These are phyloP conservation scores for Circinella minor DNA, from an alignment of 371 early-diverging fungal genomes.

Conservation along the genomic window DNA sequence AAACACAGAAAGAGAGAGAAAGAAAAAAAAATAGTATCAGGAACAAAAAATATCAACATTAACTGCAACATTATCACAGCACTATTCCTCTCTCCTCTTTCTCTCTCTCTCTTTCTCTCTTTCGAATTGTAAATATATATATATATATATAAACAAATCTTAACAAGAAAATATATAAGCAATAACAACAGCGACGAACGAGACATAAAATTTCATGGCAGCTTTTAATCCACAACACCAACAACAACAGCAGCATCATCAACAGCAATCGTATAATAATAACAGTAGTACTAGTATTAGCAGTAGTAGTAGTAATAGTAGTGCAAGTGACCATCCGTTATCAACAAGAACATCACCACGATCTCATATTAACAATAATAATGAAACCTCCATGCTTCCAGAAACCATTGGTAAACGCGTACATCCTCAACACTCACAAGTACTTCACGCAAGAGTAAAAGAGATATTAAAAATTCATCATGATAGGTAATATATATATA, in stretches of 20 bases:
- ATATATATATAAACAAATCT: neutral
- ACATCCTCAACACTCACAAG: conserved; percentile 53
- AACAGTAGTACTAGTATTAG: neutral
- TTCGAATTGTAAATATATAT: neutral
- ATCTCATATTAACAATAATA: neutral
- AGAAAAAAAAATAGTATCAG: too few relatives aligned
- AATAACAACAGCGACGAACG: neutral
- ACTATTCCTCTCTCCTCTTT: too few relatives aligned
- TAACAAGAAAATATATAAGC: neutral
- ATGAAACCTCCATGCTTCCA: conserved; percentile 21
- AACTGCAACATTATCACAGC: too few relatives aligned
- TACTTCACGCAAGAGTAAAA: conserved; percentile 44
- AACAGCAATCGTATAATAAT: neutral
- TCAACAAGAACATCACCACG: neutral
- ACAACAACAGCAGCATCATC: neutral
- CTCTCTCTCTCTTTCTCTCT: too few relatives aligned
- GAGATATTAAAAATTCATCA: conserved; percentile 40
- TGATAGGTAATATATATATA: conserved; percentile 37
- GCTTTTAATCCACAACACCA: neutral
- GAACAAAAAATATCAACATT: too few relatives aligned
- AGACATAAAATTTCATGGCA: neutral
- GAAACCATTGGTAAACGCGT: conserved; percentile 54
- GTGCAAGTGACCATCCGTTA: neutral
- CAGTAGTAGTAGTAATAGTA: neutral
- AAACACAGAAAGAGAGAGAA: too few relatives aligned